phyloP scores from a whole-genome alignment of 805 yeast genomes.

The Candida nanaspora region DNA sequence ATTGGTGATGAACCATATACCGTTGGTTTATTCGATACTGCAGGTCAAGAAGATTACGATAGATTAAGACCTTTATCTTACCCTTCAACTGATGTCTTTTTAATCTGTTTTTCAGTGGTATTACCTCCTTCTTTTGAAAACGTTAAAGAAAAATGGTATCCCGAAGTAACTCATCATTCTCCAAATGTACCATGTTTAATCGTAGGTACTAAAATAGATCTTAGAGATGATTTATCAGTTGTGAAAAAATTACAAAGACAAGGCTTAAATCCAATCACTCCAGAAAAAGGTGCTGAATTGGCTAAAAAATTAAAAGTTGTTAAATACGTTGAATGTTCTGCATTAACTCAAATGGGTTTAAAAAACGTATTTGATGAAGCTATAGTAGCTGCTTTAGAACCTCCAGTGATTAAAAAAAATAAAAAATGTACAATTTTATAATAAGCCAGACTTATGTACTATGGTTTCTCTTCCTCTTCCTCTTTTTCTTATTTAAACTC shows the following conservation, averaged over 20 bases:
- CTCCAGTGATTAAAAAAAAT: slow-evolving; percentile 39
- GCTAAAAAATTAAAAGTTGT: slow-evolving; percentile 70
- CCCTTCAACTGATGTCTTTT: slow-evolving; percentile 86
- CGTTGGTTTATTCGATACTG: slow-evolving; percentile 91
- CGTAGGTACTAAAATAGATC: slow-evolving; percentile 85
- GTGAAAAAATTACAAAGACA: slow-evolving; percentile 58
- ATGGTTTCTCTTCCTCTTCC: background rate
- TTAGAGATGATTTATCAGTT: slow-evolving; percentile 76
- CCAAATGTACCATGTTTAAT: slow-evolving; percentile 64
- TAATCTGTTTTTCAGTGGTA: slow-evolving; percentile 79
- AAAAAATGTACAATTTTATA: slow-evolving; percentile 43
- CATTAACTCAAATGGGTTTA: slow-evolving; percentile 82
- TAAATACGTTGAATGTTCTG: slow-evolving; percentile 81
- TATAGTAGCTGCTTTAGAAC: slow-evolving; percentile 69
- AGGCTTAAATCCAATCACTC: slow-evolving; percentile 54
- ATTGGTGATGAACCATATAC: slow-evolving; percentile 77
- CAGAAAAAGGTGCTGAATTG: slow-evolving; percentile 54
- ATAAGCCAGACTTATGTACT: slow-evolving; percentile 8
- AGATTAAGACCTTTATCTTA: slow-evolving; percentile 82
- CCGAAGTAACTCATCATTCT: slow-evolving; percentile 81
- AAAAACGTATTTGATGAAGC: slow-evolving; percentile 81
- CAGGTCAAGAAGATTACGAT: slow-evolving; percentile 91
- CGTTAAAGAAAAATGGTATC: slow-evolving; percentile 76
- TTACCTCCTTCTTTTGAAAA: slow-evolving; percentile 76
- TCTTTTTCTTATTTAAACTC: background rate